These are phyloP conservation scores for Penicillium polonicum DNA, from an alignment of 2,329 filamentous ascomycete genomes.

Conservation along the genomic window DNA sequence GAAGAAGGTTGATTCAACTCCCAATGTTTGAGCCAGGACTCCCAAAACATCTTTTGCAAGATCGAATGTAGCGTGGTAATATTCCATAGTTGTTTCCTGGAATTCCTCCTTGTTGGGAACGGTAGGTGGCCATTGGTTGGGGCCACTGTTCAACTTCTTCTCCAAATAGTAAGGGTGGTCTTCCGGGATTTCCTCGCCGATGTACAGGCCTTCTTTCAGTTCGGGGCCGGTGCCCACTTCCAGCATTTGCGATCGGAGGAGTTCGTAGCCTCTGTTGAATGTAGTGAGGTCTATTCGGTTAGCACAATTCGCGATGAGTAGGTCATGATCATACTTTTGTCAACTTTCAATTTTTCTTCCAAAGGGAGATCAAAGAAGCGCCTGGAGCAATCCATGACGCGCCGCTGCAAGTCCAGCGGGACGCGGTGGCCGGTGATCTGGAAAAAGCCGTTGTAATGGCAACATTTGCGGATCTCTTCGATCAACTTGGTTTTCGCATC, in stretches of 20 bases:
- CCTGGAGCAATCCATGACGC: conserved; percentile 41
- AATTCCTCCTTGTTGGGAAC: conserved; percentile 33
- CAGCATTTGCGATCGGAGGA: conserved; percentile 44
- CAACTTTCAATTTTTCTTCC: conserved; percentile 43
- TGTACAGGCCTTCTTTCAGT: conserved; percentile 47
- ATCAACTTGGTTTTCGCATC: conserved; percentile 32
- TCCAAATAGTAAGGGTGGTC: conserved; percentile 41
- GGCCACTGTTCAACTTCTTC: conserved; percentile 41
- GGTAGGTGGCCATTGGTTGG: conserved; percentile 42
- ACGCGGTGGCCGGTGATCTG: conserved; percentile 47
- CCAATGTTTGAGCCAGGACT: conserved; percentile 43
- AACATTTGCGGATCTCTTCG: conserved; percentile 26
- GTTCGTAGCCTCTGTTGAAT: conserved; percentile 47
- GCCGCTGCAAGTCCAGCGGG: conserved; percentile 38
- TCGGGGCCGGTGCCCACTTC: conserved; percentile 45
- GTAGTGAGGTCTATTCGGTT: conserved; percentile 34
- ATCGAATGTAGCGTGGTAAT: conserved; percentile 41
- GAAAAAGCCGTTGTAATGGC: conserved; percentile 45
- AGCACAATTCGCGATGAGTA: background rate
- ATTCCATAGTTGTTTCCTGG: conserved; percentile 40
- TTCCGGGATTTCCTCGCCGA: conserved; percentile 43
- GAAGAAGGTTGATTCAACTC: conserved; percentile 41
- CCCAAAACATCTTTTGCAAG: conserved; percentile 45
- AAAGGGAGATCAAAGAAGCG: conserved; percentile 43
- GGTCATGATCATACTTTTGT: conserved; percentile 28